Percentiles rank a stretch among this genome's conserved stretches.
Evolutionary conservation across 345 rosid species (phyloP).

Genomic region (Euclidium syriacum): DNA sequence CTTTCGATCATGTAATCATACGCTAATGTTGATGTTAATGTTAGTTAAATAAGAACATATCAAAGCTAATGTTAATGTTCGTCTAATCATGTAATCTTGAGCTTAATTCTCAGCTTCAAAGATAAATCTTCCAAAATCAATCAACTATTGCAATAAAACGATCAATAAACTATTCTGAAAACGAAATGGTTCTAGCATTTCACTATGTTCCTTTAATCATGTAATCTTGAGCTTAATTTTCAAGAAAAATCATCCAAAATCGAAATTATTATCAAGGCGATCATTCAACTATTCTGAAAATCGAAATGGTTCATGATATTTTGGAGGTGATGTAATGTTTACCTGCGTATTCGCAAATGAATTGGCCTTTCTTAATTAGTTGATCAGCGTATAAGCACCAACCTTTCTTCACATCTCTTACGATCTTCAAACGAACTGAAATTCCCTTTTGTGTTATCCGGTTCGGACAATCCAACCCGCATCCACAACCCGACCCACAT

Average conservation of each 20-base stretch:
- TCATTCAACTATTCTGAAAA: neutral
- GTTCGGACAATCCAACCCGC: constrained; percentile 55
- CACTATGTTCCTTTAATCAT: neutral
- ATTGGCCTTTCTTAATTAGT: constrained; percentile 53
- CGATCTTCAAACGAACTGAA: constrained; percentile 55
- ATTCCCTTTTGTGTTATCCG: constrained; percentile 64
- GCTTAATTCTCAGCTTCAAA: neutral
- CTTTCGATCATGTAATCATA: too few relatives aligned
- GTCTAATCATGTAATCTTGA: neutral
- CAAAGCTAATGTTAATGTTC: neutral
- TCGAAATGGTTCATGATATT: neutral
- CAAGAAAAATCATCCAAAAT: neutral
- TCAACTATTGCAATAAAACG: neutral
- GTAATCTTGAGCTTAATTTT: neutral
- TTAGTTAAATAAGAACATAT: too few relatives aligned
- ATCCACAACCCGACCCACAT: constrained; percentile 63
- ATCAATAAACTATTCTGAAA: neutral
- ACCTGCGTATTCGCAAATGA: constrained; percentile 91
- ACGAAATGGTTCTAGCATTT: neutral
- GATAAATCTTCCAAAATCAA: neutral
- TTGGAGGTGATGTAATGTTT: neutral
- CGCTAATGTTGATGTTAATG: too few relatives aligned
- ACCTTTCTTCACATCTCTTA: constrained; percentile 56
- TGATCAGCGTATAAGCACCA: constrained; percentile 80
- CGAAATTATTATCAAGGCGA: too few relatives aligned